Evolutionary conservation across 805 yeast genomes (phyloP).

Genomic region (Starmera amethionina): DNA sequence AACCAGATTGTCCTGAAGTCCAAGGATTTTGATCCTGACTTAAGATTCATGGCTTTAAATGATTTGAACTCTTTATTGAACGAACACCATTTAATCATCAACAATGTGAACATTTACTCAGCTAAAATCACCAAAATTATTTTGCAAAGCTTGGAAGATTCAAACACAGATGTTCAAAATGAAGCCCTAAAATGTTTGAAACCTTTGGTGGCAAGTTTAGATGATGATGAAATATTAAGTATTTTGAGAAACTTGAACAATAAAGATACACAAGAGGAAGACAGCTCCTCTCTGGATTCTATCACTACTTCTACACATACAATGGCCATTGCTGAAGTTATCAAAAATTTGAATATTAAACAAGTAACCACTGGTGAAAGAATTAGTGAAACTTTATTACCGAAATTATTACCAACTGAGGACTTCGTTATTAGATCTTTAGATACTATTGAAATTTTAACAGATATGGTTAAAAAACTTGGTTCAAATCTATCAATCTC

Average conservation of each 20-base stretch:
- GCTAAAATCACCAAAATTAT: slow-evolving; percentile 29
- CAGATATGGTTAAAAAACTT: slow-evolving; percentile 42
- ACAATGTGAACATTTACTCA: slow-evolving; percentile 20
- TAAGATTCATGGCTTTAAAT: slow-evolving; percentile 76
- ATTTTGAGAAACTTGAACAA: slow-evolving; percentile 11
- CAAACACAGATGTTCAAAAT: slow-evolving; percentile 62
- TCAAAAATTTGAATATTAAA: slow-evolving; percentile 15
- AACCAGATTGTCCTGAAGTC: slow-evolving; percentile 31
- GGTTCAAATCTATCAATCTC: slow-evolving; percentile 29
- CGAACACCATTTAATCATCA: slow-evolving; percentile 17
- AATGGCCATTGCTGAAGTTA: slow-evolving; percentile 17
- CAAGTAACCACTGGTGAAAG: slow-evolving; percentile 15
- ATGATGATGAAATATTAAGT: slow-evolving; percentile 14
- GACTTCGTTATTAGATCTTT: slow-evolving; percentile 26
- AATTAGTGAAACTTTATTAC: slow-evolving; percentile 29
- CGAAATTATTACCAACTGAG: slow-evolving; percentile 23
- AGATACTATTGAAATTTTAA: slow-evolving; percentile 52
- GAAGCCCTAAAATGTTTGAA: slow-evolving; percentile 57
- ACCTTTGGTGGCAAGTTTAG: slow-evolving; percentile 21
- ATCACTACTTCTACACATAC: slow-evolving; percentile 20
- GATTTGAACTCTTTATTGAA: slow-evolving; percentile 46
- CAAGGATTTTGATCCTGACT: slow-evolving; percentile 66
- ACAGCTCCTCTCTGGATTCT: slow-evolving; percentile 8
- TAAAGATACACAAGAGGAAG: slow-evolving; percentile 3
- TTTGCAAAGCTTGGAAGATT: slow-evolving; percentile 42